phyloP scores from a whole-genome alignment of 495 filamentous ascomycete genomes.

The Staphylotrichum tortipilum region DNA sequence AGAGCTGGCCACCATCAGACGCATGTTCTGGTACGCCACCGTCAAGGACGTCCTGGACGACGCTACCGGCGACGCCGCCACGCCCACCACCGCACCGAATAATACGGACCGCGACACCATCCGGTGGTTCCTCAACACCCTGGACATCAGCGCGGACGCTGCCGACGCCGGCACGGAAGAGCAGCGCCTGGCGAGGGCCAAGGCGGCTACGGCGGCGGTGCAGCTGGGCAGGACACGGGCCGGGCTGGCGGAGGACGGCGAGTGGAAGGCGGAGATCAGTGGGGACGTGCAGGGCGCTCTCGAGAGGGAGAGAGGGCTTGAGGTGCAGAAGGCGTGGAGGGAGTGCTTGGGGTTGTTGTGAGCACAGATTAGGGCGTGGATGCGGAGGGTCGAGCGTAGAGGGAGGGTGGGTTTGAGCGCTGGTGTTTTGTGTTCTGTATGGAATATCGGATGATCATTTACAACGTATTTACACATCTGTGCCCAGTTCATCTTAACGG shows the following conservation, averaged over 20 bases:
- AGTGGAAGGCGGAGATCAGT: conserved; percentile 11
- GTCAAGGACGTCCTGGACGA: conserved; percentile 23
- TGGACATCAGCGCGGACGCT: conserved; percentile 30
- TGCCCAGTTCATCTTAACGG: no score
- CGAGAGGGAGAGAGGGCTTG: conserved; percentile 32
- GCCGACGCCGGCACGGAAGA: conserved; percentile 30
- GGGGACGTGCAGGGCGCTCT: conserved; percentile 21
- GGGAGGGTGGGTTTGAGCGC: no score
- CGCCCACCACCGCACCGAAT: conserved; percentile 12
- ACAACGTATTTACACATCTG: no score
- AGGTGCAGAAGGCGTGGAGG: conserved; percentile 34
- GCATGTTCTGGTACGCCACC: conserved; percentile 29
- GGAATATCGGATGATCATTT: no score
- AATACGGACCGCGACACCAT: conserved; percentile 14
- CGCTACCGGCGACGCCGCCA: conserved; percentile 7
- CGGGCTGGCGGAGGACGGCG: conserved; percentile 3
- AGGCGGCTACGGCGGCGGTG: conserved; percentile 26
- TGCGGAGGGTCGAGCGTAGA: neutral
- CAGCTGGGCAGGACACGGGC: conserved; percentile 20
- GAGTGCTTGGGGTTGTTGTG: conserved; percentile 12
- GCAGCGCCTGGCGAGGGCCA: conserved; percentile 31
- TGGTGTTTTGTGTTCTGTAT: no score
- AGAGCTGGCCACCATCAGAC: conserved; percentile 20
- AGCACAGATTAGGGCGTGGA: neutral
- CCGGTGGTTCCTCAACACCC: conserved; percentile 29